phyloP scores from a whole-genome alignment of 352 stramenopile species.

The Poterioochromonas sp. region DNA sequence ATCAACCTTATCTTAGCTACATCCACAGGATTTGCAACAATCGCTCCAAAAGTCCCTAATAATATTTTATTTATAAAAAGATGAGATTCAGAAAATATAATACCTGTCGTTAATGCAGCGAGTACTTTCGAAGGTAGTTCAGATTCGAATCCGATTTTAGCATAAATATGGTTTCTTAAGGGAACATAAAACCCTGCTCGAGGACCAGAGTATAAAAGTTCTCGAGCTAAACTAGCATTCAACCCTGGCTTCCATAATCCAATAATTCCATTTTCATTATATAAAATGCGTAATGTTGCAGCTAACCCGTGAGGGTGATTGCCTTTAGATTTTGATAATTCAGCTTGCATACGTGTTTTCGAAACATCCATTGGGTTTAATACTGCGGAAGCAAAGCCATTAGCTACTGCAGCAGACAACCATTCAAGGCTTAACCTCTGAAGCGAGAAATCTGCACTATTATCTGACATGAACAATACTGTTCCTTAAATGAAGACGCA shows the following conservation, averaged over 20 bases:
- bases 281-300: neutral
- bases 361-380: conserved; percentile 22
- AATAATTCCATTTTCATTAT: neutral
- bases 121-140: neutral
- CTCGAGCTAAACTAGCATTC: neutral
- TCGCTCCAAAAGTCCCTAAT: neutral
- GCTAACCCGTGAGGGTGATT: neutral
- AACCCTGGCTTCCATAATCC: conserved; percentile 16
- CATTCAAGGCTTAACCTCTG: too few relatives aligned
- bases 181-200: conserved; percentile 26
- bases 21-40: conserved; percentile 15
- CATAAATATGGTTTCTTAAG: neutral
- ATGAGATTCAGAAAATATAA: neutral
- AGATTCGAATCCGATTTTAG: neutral
- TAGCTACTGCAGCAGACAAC: neutral
- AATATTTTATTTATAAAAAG: neutral
- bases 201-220: neutral
- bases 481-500: too few relatives aligned
- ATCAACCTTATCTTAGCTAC: conserved; percentile 5
- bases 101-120: neutral
- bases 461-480: too few relatives aligned
- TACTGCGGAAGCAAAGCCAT: conserved; percentile 3
- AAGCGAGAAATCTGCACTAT: too few relatives aligned
- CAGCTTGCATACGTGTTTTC: conserved; percentile 7
- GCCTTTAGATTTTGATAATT: neutral